These are phyloP conservation scores for Malassezia cuniculi DNA, from an alignment of 1,284 basidiomycete genomes.

Conservation along the genomic window DNA sequence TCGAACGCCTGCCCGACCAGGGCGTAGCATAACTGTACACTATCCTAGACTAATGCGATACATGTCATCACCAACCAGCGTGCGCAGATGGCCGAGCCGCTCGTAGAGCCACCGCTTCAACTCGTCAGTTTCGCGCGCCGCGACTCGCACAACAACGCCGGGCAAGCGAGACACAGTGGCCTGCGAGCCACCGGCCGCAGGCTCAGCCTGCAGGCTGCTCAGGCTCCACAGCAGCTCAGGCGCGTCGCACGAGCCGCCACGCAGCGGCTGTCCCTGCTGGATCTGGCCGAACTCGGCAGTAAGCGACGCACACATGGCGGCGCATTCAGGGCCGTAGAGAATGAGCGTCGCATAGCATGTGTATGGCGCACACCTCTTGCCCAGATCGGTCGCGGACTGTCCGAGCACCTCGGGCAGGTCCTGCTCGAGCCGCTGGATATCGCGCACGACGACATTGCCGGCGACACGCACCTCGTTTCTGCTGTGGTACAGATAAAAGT, in stretches of 20 bases:
- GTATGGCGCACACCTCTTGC: conserved; percentile 59
- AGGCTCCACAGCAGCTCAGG: conserved; percentile 65
- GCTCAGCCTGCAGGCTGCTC: conserved; percentile 46
- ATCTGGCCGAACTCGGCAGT: conserved; percentile 51
- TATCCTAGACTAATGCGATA: conserved; percentile 22
- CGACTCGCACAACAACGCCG: conserved; percentile 56
- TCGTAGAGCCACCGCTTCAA: conserved; percentile 59
- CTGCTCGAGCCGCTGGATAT: conserved; percentile 62
- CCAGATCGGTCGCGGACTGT: conserved; percentile 45
- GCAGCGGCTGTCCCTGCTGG: conserved; percentile 47
- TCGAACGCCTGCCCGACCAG: conserved; percentile 42
- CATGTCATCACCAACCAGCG: conserved; percentile 30
- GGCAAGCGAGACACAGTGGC: conserved; percentile 7
- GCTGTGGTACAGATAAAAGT: conserved; percentile 68
- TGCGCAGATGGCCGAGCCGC: conserved; percentile 51
- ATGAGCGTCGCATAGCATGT: conserved; percentile 71
- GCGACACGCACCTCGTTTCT: conserved; percentile 67
- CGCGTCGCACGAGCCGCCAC: conserved; percentile 50
- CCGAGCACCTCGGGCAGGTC: conserved; percentile 11
- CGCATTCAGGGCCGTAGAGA: conserved; percentile 56
- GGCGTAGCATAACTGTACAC: conserved; percentile 20
- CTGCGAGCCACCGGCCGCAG: conserved; percentile 23
- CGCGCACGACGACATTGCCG: conserved; percentile 57
- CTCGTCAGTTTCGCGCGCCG: conserved; percentile 58
- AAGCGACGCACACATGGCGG: conserved; percentile 49